Percentiles rank a stretch among this genome's conserved stretches.
phyloP scores from a whole-genome alignment of 805 yeast genomes.

The Pichia phayaonensis region DNA sequence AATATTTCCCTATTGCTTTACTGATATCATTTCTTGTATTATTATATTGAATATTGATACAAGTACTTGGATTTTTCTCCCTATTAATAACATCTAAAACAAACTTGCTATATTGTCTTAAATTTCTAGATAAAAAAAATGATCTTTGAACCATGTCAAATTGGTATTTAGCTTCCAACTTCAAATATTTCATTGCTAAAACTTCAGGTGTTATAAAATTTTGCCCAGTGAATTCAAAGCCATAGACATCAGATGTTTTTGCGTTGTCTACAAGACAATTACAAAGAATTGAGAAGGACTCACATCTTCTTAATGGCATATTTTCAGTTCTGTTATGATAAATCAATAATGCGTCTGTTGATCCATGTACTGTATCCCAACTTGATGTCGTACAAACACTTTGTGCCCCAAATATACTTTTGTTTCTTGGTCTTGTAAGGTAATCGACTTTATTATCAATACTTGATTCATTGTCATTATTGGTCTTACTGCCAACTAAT shows the following conservation, averaged over 20 bases:
- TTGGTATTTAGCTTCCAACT: conserved; percentile 10
- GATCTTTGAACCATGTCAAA: conserved; percentile 8
- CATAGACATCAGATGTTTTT: conserved; percentile 9
- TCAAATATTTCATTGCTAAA: conserved; percentile 11
- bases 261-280: conserved; percentile 6
- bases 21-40: conserved; percentile 5
- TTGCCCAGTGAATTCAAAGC: conserved; percentile 13
- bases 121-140: background rate
- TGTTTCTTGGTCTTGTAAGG: background rate
- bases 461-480: background rate
- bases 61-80: conserved; percentile 1
- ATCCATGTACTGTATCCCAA: background rate
- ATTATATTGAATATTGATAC: conserved; percentile 1
- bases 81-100: background rate
- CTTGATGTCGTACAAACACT: background rate
- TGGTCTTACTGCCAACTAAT: background rate
- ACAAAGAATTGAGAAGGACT: conserved; percentile 28
- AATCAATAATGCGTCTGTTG: background rate
- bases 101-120: background rate
- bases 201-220: conserved; percentile 14
- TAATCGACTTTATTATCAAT: background rate
- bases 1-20: conserved; percentile 17
- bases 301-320: conserved; percentile 21
- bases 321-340: background rate
- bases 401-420: conserved; percentile 7